A percentile compares a stretch with the other conserved stretches of the same genome.
phyloP scores from a whole-genome alignment of 2,329 filamentous ascomycete genomes.

The Aspergillus aculeatinus region DNA sequence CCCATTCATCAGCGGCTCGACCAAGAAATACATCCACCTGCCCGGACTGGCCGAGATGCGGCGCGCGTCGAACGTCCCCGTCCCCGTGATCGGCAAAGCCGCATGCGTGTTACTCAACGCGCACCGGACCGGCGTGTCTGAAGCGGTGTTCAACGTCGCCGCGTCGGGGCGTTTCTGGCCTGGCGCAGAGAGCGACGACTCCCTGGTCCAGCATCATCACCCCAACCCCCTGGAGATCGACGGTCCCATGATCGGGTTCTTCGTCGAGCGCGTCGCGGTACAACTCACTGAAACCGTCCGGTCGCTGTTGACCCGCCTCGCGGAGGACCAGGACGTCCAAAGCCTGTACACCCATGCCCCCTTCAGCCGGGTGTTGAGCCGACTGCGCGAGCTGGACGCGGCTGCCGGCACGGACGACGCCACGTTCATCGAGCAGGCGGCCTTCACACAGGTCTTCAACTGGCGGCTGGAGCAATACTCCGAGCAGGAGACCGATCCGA shows the following conservation, averaged over 20 bases:
- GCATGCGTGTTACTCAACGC: constrained; percentile 1
- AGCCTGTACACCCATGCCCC: background rate
- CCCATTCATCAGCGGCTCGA: background rate
- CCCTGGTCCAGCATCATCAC: background rate
- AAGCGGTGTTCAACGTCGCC: background rate
- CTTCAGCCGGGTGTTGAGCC: background rate
- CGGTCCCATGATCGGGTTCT: background rate
- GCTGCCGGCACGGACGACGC: background rate
- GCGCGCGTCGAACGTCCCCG: background rate
- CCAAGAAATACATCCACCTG: background rate
- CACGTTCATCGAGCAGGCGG: background rate
- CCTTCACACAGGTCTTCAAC: constrained; percentile 1
- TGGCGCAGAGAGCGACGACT: background rate
- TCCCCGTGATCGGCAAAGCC: background rate
- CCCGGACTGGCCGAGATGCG: background rate
- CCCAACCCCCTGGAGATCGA: constrained; percentile 5
- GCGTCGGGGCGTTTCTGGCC: constrained; percentile 2
- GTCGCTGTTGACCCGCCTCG: background rate
- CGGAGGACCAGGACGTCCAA: background rate
- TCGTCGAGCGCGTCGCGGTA: background rate
- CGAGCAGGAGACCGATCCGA: background rate
- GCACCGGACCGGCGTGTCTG: background rate
- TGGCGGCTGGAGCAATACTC: background rate
- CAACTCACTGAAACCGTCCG: background rate
- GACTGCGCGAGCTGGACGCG: background rate